Evolutionary conservation across 164 flowering plant species (phyloP), one percentile per base, ranked within the genome.

Genomic region (Piper betle): DNA sequence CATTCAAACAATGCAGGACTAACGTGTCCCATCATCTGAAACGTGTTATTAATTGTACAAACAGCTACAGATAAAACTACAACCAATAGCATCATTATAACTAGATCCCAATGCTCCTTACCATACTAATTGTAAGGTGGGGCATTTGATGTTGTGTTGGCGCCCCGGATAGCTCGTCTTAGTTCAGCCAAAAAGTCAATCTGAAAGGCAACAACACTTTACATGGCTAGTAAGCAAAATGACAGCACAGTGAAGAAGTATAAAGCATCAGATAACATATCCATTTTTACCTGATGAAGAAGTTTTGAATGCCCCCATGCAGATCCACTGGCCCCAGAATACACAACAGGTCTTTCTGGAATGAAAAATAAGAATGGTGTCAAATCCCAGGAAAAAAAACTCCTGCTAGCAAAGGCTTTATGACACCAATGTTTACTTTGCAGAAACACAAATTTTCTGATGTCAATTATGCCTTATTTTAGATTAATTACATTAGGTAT

Each of bases 271-370:
- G 15, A 46, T 12, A 46, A 15, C 10, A 12, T 15, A 12, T 46
- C 50, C 50, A 20, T 48, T 43, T 52, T 63, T 58, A 83, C 95
- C 88, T 78, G 85, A 70, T 79, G 88, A 64, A 84, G 85, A 77
- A 81, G 82, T 69, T 71, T 77, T 7, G 80, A 54, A 20, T 78
- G 79, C 55, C 84, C 85, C 87, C 87, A 79, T 9, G 82, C 78
- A 53, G 88, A 65, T 60, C 75, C 80, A 72, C 67, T 62, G 52
- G 79, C 79, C 65, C 81, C 82, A 0, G 84, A 60, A 64, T 82
- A 85, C 81, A 85, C 58, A 19, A 82, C 80, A 3, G 95, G 95
- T 72, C 79, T 82, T 69, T 85, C 95, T 87, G 81, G 18, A 52
- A 19, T 11, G 63, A 71, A 60, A 52, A 58, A 60, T 57, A n/a